Percentiles rank a stretch among this genome's conserved stretches.
phyloP scores from a whole-genome alignment of 2,329 filamentous ascomycete species.

The Phyllosticta citrichinensis region DNA sequence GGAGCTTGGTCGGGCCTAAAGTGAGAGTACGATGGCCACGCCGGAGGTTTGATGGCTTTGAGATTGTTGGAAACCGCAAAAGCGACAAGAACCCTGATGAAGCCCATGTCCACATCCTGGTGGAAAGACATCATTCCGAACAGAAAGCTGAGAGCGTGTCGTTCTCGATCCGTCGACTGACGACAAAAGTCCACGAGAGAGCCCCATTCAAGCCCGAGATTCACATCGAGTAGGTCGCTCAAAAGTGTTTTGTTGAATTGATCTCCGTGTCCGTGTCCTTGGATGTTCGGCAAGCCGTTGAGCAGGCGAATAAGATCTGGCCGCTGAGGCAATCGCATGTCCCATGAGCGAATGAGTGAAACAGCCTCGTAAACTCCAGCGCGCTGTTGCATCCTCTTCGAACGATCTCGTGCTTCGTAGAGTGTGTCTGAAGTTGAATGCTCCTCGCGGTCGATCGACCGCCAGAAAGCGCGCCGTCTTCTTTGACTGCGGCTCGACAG shows the following conservation, averaged over 20 bases:
- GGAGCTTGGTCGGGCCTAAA: conserved; percentile 29
- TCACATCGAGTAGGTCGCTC: conserved; percentile 29
- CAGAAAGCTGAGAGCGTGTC: conserved; percentile 36
- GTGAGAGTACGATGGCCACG: conserved; percentile 19
- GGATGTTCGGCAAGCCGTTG: not conserved
- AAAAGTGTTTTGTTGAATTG: conserved; percentile 26
- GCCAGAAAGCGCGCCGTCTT: not conserved
- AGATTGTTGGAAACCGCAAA: conserved; percentile 35
- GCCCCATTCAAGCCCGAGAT: conserved; percentile 36
- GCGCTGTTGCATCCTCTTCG: not conserved
- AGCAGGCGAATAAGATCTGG: not conserved
- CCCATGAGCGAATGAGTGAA: not conserved
- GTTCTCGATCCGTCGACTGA: conserved; percentile 15
- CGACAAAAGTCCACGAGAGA: conserved; percentile 31
- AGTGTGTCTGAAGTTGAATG: not conserved
- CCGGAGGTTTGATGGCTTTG: conserved; percentile 28
- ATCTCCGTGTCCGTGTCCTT: conserved; percentile 2
- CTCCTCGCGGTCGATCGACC: accelerated
- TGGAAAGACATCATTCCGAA: conserved; percentile 37
- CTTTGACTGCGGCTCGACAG: not conserved
- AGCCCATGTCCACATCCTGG: conserved; percentile 26
- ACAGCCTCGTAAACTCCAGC: not conserved
- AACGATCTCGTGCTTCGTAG: not conserved
- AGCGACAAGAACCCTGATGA: conserved; percentile 36
- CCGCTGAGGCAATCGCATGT: not conserved